Evolutionary conservation across 768 basidiomycete genomes (phyloP).

Genomic region (Piloderma croceum): DNA sequence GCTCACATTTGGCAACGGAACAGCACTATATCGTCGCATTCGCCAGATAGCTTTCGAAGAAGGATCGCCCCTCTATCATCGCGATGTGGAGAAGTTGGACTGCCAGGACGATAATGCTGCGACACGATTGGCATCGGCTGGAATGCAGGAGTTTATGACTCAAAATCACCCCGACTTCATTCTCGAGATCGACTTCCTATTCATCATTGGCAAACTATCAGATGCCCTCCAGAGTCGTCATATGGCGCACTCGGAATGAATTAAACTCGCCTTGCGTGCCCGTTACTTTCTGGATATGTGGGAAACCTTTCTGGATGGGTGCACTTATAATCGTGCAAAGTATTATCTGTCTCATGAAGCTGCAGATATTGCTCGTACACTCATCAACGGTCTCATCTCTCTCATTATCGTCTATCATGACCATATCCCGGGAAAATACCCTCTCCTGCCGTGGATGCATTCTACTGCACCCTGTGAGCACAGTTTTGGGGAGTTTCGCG

Average conservation of each 20-base stretch:
- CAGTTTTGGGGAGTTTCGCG: slow-evolving; percentile 25
- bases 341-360: slow-evolving; percentile 32
- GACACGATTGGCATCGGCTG: slow-evolving; percentile 32
- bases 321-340: slow-evolving; percentile 13
- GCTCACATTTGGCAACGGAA: slow-evolving; percentile 20
- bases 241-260: slow-evolving; percentile 20
- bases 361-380: slow-evolving; percentile 23
- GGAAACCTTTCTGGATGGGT: slow-evolving; percentile 16
- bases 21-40: slow-evolving; percentile 17
- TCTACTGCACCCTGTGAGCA: slow-evolving; percentile 32
- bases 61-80: slow-evolving; percentile 16
- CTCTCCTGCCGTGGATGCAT: slow-evolving; percentile 35
- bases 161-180: slow-evolving; percentile 20
- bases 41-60: slow-evolving; percentile 13
- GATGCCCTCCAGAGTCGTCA: slow-evolving; percentile 34
- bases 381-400: slow-evolving; percentile 28
- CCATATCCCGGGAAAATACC: slow-evolving; percentile 15
- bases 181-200: slow-evolving; percentile 32
- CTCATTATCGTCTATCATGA: slow-evolving; percentile 33
- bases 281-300: slow-evolving; percentile 28
- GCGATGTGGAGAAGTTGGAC: slow-evolving; percentile 35
- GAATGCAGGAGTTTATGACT: slow-evolving; percentile 20
- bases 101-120: slow-evolving; percentile 43
- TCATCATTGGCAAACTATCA: slow-evolving; percentile 33
- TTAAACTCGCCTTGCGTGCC: slow-evolving; percentile 27